phyloP scores from a whole-genome alignment of 2,329 filamentous ascomycete species.

The Colletotrichum abscissum region DNA sequence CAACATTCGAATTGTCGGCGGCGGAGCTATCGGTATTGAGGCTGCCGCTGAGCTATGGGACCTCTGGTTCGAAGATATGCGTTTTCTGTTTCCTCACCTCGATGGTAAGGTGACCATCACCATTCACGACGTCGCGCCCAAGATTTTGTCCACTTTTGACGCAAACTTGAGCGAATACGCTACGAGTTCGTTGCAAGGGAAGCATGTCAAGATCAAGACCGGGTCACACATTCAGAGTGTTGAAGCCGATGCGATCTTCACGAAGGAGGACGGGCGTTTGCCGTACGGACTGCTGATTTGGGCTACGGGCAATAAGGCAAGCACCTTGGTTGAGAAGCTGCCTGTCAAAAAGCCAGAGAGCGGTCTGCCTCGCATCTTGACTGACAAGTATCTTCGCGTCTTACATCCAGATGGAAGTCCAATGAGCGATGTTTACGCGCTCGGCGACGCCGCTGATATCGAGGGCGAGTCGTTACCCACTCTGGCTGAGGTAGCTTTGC shows the following conservation, averaged over 20 bases:
- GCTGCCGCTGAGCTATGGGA: constrained; percentile 98
- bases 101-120: constrained; percentile 96
- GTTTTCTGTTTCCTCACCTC: constrained; percentile 97
- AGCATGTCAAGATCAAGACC: constrained; percentile 9
- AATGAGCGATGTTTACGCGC: constrained; percentile 15
- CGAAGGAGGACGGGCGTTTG: constrained; percentile 86
- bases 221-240: constrained; percentile 13
- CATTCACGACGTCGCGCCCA: constrained; percentile 95
- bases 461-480: constrained; percentile 21
- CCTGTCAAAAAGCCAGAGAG: constrained; percentile 11
- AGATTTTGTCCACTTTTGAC: constrained; percentile 96
- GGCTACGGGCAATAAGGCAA: constrained; percentile 84
- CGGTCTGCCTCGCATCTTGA: constrained; percentile 15
- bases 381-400: constrained; percentile 21
- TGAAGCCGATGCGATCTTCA: constrained; percentile 88
- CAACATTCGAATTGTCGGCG: constrained; percentile 96
- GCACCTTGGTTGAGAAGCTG: constrained; percentile 16
- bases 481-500: constrained; percentile 25
- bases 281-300: constrained; percentile 97
- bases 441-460: constrained; percentile 23
- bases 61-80: constrained; percentile 98
- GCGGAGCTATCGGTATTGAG: constrained; percentile 96
- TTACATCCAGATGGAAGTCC: constrained; percentile 20
- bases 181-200: constrained; percentile 16
- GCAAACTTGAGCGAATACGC: constrained; percentile 99